These are phyloP conservation scores for Pneumocystis wakefieldiae DNA, from an alignment of 1,139 yeast genomes.

Conservation along the genomic window DNA sequence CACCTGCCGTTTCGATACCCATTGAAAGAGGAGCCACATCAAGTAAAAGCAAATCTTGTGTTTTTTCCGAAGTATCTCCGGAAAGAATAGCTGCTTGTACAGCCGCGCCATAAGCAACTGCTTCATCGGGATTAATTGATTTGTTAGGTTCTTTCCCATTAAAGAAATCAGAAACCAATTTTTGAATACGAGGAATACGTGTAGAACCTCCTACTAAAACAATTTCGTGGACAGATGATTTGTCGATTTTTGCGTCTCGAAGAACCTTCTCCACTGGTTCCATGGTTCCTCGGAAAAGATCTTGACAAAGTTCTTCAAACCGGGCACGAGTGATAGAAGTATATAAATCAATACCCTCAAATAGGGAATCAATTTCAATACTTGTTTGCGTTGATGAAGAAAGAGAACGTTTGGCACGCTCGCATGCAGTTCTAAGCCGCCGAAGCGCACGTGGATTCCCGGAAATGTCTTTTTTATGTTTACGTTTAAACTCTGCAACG, in stretches of 20 bases:
- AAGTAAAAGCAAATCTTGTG: constrained; percentile 71
- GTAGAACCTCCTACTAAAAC: constrained; percentile 99
- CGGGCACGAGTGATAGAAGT: constrained; percentile 97
- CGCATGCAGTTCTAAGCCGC: constrained; percentile 98
- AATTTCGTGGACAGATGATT: constrained; percentile 83
- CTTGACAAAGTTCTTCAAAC: constrained; percentile 94
- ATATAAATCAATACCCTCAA: constrained; percentile 93
- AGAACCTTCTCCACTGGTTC: constrained; percentile 97
- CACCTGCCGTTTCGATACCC: constrained; percentile 92
- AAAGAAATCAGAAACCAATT: constrained; percentile 92
- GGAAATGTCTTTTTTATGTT: constrained; percentile 87
- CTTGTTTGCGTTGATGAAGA: constrained; percentile 95
- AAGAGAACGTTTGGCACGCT: constrained; percentile 97
- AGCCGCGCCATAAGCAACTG: constrained; percentile 98
- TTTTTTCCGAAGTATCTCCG: constrained; percentile 69
- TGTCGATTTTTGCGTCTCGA: constrained; percentile 84
- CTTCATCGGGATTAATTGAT: constrained; percentile 98
- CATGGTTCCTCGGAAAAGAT: constrained; percentile 87
- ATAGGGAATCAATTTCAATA: constrained; percentile 90
- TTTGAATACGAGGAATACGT: constrained; percentile 98
- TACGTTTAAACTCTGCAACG: constrained; percentile 90
- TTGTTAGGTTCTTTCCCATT: constrained; percentile 94
- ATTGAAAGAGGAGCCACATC: constrained; percentile 82
- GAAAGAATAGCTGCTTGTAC: constrained; percentile 80
- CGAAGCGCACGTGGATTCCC: constrained; percentile 90